phyloP scores from a whole-genome alignment of 202 grass and related monocot genomes.

The Setaria viridis region DNA sequence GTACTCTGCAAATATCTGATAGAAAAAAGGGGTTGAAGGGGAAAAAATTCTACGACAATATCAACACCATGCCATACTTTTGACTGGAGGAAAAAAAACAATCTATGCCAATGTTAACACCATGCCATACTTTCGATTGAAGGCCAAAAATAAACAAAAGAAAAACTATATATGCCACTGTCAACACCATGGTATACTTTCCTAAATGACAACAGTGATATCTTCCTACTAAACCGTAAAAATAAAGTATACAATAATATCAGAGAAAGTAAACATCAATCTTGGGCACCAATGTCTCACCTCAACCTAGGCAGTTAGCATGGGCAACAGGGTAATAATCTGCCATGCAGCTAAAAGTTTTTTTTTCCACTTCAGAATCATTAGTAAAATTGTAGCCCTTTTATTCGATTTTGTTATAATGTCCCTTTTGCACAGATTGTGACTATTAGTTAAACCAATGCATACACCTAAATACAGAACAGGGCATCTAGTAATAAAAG shows the following conservation, averaged over 20 bases:
- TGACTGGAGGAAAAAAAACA: no score
- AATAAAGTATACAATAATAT: neutral
- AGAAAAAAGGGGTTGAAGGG: no score
- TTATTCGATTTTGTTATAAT: constrained; percentile 21
- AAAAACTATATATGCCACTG: no score
- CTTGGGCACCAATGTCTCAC: neutral
- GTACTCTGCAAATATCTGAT: no score
- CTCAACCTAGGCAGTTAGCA: neutral
- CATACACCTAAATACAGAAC: neutral
- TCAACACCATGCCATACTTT: no score
- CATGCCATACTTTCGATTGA: no score
- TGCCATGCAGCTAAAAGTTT: neutral
- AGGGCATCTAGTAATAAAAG: constrained; percentile 9
- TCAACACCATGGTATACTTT: neutral
- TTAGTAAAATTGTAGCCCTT: neutral
- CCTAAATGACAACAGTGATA: neutral
- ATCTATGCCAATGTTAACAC: no score
- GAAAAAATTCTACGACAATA: no score
- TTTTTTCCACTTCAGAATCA: neutral
- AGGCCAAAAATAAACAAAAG: no score
- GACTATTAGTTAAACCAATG: constrained; percentile 1
- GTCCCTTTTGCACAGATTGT: constrained; percentile 7
- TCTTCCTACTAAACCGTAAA: neutral
- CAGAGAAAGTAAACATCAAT: neutral
- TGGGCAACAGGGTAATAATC: neutral